Conservation (phyloP, 192 early-diverging fungal genomes). For the Coemansia sp. region DNA sequence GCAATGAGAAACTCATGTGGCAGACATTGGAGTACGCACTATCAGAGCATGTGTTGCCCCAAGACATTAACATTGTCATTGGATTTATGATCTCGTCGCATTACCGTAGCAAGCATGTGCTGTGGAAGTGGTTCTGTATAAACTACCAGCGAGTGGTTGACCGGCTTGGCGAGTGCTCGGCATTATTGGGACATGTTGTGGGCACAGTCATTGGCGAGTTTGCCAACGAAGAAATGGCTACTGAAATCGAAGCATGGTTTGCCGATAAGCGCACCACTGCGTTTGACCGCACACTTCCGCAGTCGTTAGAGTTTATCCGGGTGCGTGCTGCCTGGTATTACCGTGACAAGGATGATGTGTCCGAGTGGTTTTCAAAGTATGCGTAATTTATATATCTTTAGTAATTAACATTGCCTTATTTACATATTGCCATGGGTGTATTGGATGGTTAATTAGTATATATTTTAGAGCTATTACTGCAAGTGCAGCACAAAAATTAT, state of each 20-base stretch:
- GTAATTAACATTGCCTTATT: too few relatives aligned
- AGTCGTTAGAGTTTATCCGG: slow-evolving; percentile 66
- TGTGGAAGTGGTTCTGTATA: slow-evolving; percentile 62
- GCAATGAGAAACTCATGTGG: slow-evolving; percentile 37
- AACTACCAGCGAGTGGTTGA: slow-evolving; percentile 56
- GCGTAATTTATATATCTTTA: too few relatives aligned
- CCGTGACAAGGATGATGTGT: slow-evolving; percentile 36
- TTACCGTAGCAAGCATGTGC: slow-evolving; percentile 46
- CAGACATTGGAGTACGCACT: slow-evolving; percentile 43
- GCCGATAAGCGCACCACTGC: slow-evolving; percentile 53
- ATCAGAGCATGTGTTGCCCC: slow-evolving; percentile 36
- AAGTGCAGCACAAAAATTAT: neutral
- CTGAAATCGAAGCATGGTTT: slow-evolving; percentile 58
- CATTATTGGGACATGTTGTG: slow-evolving; percentile 61
- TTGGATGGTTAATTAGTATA: neutral
- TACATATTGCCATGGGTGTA: too few relatives aligned
- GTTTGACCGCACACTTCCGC: slow-evolving; percentile 60
- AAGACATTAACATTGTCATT: slow-evolving; percentile 54
- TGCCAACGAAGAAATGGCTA: slow-evolving; percentile 52
- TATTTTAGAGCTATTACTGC: neutral
- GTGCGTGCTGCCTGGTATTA: slow-evolving; percentile 50
- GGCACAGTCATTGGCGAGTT: slow-evolving; percentile 61
- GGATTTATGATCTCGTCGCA: slow-evolving; percentile 60
- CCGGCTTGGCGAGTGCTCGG: slow-evolving; percentile 59
- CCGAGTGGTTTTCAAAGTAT: slow-evolving; percentile 23